Base-by-base conservation (phyloP, 2,329 filamentous ascomycete species). In the Dissoconium aciculare region DNA sequence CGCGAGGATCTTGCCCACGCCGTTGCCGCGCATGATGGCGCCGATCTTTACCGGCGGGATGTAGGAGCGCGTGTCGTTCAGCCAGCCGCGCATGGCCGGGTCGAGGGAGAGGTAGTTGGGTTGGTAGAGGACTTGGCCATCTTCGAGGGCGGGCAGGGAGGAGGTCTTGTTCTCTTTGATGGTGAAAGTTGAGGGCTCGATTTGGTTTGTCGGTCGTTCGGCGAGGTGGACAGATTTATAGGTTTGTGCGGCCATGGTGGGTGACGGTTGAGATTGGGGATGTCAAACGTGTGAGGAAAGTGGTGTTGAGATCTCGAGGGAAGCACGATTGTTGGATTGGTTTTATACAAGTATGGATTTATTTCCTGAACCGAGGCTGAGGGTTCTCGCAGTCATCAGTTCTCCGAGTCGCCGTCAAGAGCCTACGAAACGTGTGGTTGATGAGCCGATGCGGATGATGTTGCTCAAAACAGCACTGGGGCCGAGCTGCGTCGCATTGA, bases 11-110 rank as follows among this genome's bases (percentile, higher is more conserved):
- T 56, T 50, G 5, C 42, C 47, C 4, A 63, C 46, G 2, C 48
- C 51, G n/a, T 45, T 38, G 5, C 57, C 47, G 26, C 43, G 41
- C 59, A 63, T 62, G 1, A 48, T 19, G 1, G 53, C 51, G 35
- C 58, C 59, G 24, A 57, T 42, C 14, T 55, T 35, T 4, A 67
- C 60, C 3, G 63, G 63, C 1, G 52, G 44, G 3, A 56, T 48
- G 46, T 69, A 68, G 5, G 62, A 51, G 14, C 64, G 57, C 8
- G 53, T 54, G 14, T 53, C 45, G 35, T 60, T 52, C 34, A 69
- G 63, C 62, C 63, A 66, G 27, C 52, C 55, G 17, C 65, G 56
- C 46, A 67, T 63, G 1, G 63, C 65, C 3, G 66, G 65, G 45
- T 69, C 65, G 33, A 67, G 66, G 37, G 62, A 66, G 32, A 67